Conservation (phyloP, 2,329 filamentous ascomycete genomes). For the Aspergillus flavus region DNA sequence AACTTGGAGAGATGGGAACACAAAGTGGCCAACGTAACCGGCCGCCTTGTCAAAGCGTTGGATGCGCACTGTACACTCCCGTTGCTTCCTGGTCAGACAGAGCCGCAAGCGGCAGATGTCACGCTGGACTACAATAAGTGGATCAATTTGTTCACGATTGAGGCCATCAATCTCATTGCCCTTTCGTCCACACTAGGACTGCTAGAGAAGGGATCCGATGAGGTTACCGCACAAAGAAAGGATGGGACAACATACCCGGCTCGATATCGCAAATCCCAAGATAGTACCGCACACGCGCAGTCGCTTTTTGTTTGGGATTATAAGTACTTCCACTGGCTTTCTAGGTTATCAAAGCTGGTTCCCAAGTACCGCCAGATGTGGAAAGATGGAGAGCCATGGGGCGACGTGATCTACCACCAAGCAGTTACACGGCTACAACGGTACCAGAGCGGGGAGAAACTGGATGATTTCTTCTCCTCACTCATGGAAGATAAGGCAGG, state of each 20-base stretch:
- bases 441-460: slow-evolving; percentile 50
- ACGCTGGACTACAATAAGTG: slow-evolving; percentile 53
- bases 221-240: slow-evolving; percentile 42
- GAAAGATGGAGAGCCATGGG: slow-evolving; percentile 43
- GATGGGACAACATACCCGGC: slow-evolving; percentile 50
- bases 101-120: slow-evolving; percentile 41
- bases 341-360: slow-evolving; percentile 49
- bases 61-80: slow-evolving; percentile 48
- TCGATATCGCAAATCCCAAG: slow-evolving; percentile 52
- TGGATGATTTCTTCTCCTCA: slow-evolving; percentile 59
- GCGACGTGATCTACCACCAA: slow-evolving; percentile 52
- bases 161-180: slow-evolving; percentile 58
- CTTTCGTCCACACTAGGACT: slow-evolving; percentile 52
- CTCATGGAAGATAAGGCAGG: slow-evolving; percentile 54
- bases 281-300: slow-evolving; percentile 51
- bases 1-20: slow-evolving; percentile 54
- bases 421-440: slow-evolving; percentile 32
- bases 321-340: slow-evolving; percentile 50
- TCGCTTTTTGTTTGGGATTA: slow-evolving; percentile 54
- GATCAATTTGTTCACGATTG: slow-evolving; percentile 57
- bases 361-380: slow-evolving; percentile 40
- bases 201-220: slow-evolving; percentile 51
- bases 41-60: slow-evolving; percentile 44
- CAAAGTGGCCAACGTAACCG: slow-evolving; percentile 53
- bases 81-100: slow-evolving; percentile 18